phyloP scores from a whole-genome alignment of 441 rosid genomes.

The Populus trichocarpa region DNA sequence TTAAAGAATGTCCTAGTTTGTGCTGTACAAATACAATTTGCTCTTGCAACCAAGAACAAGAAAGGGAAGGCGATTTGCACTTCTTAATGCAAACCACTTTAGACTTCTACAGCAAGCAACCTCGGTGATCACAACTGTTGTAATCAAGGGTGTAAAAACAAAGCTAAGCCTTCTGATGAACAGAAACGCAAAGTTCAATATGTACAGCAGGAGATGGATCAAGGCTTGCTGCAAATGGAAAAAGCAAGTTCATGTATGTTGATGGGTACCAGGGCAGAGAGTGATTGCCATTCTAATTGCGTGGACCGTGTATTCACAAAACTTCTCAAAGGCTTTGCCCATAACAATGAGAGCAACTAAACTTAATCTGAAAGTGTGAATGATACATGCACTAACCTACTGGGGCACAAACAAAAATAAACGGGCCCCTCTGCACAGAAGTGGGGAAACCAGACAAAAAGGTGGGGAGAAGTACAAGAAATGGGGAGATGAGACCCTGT shows the following conservation, averaged over 20 bases:
- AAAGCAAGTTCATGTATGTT: background rate
- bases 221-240: background rate
- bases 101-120: background rate
- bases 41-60: too few species aligned
- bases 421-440: conserved; percentile 25
- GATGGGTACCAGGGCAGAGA: background rate
- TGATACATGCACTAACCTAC: conserved; percentile 54
- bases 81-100: background rate
- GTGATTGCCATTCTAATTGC: background rate
- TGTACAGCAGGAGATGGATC: background rate
- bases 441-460: conserved; percentile 26
- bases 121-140: background rate
- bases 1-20: too few species aligned
- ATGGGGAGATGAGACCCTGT: conserved; percentile 59
- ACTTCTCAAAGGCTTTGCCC: conserved; percentile 47
- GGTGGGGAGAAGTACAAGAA: conserved; percentile 25
- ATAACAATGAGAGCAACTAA: conserved; percentile 43
- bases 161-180: background rate
- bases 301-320: conserved; percentile 50
- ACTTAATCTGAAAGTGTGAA: conserved; percentile 36
- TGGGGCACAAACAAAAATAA: conserved; percentile 37
- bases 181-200: background rate
- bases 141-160: background rate
- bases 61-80: background rate
- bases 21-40: too few species aligned